These are phyloP conservation scores for Terana coerulea DNA, from an alignment of 768 basidiomycete genomes.

Conservation along the genomic window DNA sequence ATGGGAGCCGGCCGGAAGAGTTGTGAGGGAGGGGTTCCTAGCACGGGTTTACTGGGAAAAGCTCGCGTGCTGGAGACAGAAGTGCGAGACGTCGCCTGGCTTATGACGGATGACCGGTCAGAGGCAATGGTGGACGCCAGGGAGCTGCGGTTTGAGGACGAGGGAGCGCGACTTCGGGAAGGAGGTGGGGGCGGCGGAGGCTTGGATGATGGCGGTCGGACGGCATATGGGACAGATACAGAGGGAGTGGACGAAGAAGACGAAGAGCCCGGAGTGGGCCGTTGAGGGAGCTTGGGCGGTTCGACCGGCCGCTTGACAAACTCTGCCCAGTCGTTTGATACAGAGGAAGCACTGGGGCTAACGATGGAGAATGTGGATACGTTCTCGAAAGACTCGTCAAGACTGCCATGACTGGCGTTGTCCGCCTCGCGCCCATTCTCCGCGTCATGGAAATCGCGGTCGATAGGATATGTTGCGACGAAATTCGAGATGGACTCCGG, in stretches of 20 bases:
- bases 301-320: conserved; percentile 19
- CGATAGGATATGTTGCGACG: conserved; percentile 40
- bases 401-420: conserved; percentile 48
- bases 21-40: conserved; percentile 24
- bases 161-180: conserved; percentile 21
- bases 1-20: conserved; percentile 60
- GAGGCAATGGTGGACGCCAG: conserved; percentile 27
- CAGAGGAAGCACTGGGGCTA: conserved; percentile 48
- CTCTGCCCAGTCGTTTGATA: conserved; percentile 25
- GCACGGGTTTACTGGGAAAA: conserved; percentile 23
- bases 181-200: conserved; percentile 23
- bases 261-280: conserved; percentile 17
- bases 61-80: conserved; percentile 31
- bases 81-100: conserved; percentile 34
- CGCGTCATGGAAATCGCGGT: conserved; percentile 26
- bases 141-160: conserved; percentile 33
- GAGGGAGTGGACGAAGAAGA: background rate
- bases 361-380: conserved; percentile 51
- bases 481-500: conserved; percentile 20
- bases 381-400: conserved; percentile 73
- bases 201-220: conserved; percentile 5
- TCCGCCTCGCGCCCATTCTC: conserved; percentile 36
- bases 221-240: conserved; percentile 7
- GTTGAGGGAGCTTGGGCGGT: conserved; percentile 28
- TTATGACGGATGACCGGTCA: conserved; percentile 62